Conservation (phyloP, 495 filamentous ascomycete species). For the Stereocaulon alpinum region DNA sequence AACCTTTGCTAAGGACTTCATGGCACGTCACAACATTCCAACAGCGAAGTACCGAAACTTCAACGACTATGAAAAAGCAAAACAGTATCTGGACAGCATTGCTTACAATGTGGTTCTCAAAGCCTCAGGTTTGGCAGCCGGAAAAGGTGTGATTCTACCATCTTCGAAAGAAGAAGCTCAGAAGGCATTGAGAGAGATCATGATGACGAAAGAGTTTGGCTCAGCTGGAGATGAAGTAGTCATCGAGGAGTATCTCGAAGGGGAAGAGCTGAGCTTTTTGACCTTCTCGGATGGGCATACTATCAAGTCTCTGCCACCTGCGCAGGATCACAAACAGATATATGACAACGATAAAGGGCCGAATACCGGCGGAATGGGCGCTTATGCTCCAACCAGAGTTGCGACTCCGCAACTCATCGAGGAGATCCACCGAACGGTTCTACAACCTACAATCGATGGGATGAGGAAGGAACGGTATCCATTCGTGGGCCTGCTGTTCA, state of each 20-base stretch:
- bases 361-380: conserved; percentile 97
- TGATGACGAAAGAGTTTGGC: conserved; percentile 82
- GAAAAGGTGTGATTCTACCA: conserved; percentile 88
- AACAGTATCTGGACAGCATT: conserved; percentile 63
- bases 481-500: conserved; percentile 84
- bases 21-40: conserved; percentile 82
- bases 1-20: conserved; percentile 96
- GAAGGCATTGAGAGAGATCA: conserved; percentile 73
- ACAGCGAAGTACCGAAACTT: conserved; percentile 89
- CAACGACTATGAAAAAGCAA: conserved; percentile 65
- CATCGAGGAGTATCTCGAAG: conserved; percentile 88
- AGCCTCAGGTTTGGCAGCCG: conserved; percentile 68
- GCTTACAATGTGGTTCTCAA: conserved; percentile 79
- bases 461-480: conserved; percentile 67
- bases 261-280: conserved; percentile 85
- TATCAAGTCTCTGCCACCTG: conserved; percentile 74
- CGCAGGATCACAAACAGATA: conserved; percentile 93
- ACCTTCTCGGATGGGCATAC: conserved; percentile 86
- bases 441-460: conserved; percentile 82
- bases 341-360: conserved; percentile 84
- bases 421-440: conserved; percentile 68
- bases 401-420: conserved; percentile 63
- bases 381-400: conserved; percentile 84
- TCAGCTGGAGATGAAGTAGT: conserved; percentile 84
- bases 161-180: conserved; percentile 71